Percentiles rank a stretch among this genome's conserved stretches.
These are phyloP conservation scores for Achlya hypogyna DNA, from an alignment of 352 stramenopile species.

Conservation along the genomic window DNA sequence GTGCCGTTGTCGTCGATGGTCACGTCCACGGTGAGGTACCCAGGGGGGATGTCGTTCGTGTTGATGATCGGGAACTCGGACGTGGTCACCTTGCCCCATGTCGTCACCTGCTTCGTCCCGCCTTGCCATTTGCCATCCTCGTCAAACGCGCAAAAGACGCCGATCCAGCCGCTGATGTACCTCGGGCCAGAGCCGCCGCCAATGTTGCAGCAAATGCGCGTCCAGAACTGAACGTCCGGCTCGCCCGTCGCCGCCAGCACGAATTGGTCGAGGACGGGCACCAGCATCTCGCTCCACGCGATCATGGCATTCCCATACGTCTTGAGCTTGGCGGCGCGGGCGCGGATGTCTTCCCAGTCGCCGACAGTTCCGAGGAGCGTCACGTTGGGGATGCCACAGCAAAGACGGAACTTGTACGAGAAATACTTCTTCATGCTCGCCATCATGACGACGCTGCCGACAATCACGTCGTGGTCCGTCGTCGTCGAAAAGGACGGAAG, in stretches of 20 bases:
- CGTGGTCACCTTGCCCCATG: background rate
- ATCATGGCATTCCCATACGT: background rate
- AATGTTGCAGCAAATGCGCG: background rate
- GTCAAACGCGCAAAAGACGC: background rate
- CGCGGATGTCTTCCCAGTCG: slow-evolving; percentile 7
- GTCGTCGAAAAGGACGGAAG: slow-evolving; percentile 5
- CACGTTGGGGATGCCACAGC: slow-evolving; percentile 4
- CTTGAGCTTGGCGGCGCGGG: background rate
- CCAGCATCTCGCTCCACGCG: too few relatives aligned
- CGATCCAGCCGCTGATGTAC: slow-evolving; percentile 6
- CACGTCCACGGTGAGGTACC: slow-evolving; percentile 12
- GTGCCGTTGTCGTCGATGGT: slow-evolving; percentile 15
- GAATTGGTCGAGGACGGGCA: background rate
- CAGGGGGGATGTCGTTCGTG: background rate
- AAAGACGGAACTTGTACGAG: background rate
- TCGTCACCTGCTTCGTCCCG: background rate
- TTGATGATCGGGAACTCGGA: slow-evolving; percentile 3
- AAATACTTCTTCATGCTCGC: slow-evolving; percentile 8
- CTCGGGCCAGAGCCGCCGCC: background rate
- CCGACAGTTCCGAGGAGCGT: slow-evolving; percentile 3
- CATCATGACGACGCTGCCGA: slow-evolving; percentile 15
- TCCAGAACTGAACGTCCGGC: background rate
- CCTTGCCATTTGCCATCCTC: background rate
- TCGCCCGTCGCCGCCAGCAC: background rate
- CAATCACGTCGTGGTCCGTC: slow-evolving; percentile 7